Conservation (phyloP, 2,329 filamentous ascomycete species). For the Diaporthe sp. region DNA sequence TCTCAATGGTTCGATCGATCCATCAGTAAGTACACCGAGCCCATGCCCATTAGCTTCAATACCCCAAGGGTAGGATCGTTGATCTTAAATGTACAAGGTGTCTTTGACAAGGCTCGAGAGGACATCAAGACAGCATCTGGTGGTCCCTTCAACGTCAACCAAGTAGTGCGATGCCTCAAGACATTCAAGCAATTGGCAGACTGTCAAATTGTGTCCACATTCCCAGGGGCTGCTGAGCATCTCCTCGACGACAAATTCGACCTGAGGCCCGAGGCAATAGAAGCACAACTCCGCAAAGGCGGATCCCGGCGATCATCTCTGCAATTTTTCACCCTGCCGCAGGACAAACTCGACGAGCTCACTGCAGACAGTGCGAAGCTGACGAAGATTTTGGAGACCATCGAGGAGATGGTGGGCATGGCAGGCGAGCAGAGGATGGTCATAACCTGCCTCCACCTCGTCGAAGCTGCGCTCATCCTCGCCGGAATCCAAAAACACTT, state of each 20-base stretch:
- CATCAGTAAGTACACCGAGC: background rate
- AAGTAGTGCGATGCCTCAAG: background rate
- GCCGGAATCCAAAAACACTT: background rate
- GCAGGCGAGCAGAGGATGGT: background rate
- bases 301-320: background rate
- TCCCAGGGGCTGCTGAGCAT: background rate
- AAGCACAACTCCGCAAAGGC: background rate
- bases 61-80: background rate
- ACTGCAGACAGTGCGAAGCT: background rate
- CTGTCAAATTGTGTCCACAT: background rate
- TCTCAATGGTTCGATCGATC: background rate
- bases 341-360: background rate
- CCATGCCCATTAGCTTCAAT: background rate
- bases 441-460: background rate
- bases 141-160: conserved; percentile 3
- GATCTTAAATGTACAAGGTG: background rate
- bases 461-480: conserved; percentile 9
- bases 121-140: background rate
- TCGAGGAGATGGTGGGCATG: background rate
- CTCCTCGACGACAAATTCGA: background rate
- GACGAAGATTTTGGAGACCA: background rate
- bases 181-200: background rate
- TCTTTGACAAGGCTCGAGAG: conserved; percentile 9
- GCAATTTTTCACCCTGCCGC: background rate
- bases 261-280: background rate